Percentiles rank a stretch among this genome's conserved stretches.
Conservation (phyloP, 2,329 filamentous ascomycete genomes). For the Pestalotiopsis sp. region DNA sequence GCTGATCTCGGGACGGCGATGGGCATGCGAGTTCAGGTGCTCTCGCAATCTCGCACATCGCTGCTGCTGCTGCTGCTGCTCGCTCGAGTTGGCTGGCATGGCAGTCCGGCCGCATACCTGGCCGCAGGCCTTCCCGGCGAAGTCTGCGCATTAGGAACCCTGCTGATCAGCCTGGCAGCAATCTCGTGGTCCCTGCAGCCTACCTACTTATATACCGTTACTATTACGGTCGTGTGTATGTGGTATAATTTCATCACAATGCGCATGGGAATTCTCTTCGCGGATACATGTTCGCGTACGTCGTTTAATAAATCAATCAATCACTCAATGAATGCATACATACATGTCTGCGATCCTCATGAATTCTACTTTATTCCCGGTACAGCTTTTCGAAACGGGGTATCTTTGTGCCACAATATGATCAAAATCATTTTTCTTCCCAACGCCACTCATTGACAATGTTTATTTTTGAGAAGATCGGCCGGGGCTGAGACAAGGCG, state of each 20-base stretch:
- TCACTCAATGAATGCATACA: conserved; percentile 14
- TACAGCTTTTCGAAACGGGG: background rate
- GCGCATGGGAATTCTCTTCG: background rate
- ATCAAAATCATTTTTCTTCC: background rate
- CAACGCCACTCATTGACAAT: background rate
- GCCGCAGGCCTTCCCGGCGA: conserved; percentile 20
- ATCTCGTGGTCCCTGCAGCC: conserved; percentile 24
- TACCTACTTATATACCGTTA: conserved; percentile 24
- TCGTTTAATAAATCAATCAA: background rate
- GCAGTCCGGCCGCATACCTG: conserved; percentile 24
- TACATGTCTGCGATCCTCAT: conserved; percentile 23
- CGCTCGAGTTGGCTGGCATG: background rate
- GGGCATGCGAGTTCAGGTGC: background rate
- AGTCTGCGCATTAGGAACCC: background rate
- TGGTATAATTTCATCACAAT: background rate
- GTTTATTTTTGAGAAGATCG: background rate
- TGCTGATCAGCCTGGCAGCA: conserved; percentile 14
- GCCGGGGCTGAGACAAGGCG: background rate
- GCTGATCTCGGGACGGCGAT: background rate
- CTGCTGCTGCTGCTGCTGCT: too few relatives aligned
- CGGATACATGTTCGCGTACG: background rate
- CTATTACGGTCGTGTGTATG: conserved; percentile 17
- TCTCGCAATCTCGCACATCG: conserved; percentile 21
- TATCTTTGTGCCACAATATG: background rate
- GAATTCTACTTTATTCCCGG: conserved; percentile 14